Percentiles rank a stretch among this genome's conserved stretches.
phyloP scores from a whole-genome alignment of 2,329 filamentous ascomycete genomes.

The Trichoderma asperellum region DNA sequence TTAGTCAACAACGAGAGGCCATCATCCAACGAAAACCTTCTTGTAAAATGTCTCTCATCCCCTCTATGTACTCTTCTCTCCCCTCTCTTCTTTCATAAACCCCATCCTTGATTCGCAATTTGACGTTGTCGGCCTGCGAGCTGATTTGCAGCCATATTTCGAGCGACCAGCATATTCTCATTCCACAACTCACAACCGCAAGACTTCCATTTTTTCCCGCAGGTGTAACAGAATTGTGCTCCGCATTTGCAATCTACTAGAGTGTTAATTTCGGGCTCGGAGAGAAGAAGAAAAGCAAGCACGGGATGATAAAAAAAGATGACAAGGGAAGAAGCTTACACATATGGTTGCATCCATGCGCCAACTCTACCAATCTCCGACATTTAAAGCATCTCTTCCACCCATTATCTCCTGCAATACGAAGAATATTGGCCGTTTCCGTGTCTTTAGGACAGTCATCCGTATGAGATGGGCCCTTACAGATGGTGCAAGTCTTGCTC shows the following conservation, averaged over 20 bases:
- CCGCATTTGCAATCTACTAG: slow-evolving; percentile 65
- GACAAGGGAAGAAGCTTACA: slow-evolving; percentile 61
- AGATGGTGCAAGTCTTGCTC: slow-evolving; percentile 51
- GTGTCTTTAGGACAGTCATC: slow-evolving; percentile 53
- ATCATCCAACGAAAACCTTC: not conserved
- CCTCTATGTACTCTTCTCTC: too few species aligned
- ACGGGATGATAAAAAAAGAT: not conserved
- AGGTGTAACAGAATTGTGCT: slow-evolving; percentile 86
- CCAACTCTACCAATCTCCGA: slow-evolving; percentile 72
- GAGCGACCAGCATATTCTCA: slow-evolving; percentile 9
- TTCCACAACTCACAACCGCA: slow-evolving; percentile 63
- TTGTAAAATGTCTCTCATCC: too few species aligned
- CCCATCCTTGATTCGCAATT: not conserved
- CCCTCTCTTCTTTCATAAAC: too few species aligned
- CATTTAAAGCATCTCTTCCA: slow-evolving; percentile 80
- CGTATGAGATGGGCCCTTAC: slow-evolving; percentile 52
- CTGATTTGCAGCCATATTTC: not conserved
- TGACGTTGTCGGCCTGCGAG: not conserved
- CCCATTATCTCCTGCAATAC: slow-evolving; percentile 63
- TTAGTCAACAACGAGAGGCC: too few species aligned
- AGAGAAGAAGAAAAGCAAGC: not conserved
- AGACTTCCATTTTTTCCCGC: slow-evolving; percentile 77
- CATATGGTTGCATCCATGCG: slow-evolving; percentile 87
- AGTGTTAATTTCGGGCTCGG: slow-evolving; percentile 30
- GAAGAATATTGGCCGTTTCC: slow-evolving; percentile 44